These are phyloP conservation scores for Ichthyophonus hoferi DNA, from an alignment of 208 protist species.

Conservation along the genomic window DNA sequence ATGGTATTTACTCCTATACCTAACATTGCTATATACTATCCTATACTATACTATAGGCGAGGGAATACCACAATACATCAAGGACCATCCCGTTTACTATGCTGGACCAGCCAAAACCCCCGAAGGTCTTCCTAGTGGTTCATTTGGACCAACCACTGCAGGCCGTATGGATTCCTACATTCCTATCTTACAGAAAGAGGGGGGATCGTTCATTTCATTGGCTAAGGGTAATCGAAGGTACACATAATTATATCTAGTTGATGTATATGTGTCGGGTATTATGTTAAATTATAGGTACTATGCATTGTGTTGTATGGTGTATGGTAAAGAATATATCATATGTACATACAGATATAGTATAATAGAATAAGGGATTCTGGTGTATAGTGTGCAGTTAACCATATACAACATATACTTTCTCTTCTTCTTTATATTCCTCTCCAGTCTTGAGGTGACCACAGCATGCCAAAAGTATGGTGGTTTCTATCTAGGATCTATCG, in stretches of 20 bases:
- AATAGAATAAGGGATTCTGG: no score
- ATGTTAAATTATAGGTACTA: no score
- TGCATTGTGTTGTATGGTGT: no score
- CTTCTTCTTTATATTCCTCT: no score
- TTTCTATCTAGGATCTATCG: conserved; percentile 92
- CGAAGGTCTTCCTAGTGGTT: conserved; percentile 82
- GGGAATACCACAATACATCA: conserved; percentile 82
- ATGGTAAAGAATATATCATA: no score
- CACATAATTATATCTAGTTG: neutral
- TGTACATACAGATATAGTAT: no score
- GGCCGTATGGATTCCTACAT: conserved; percentile 91
- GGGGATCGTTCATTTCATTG: conserved; percentile 81
- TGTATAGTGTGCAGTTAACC: no score
- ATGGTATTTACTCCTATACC: no score
- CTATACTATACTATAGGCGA: no score
- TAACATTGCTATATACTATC: no score
- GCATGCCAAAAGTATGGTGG: conserved; percentile 87
- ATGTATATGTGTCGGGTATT: no score
- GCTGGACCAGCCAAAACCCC: conserved; percentile 91
- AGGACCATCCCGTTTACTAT: conserved; percentile 89
- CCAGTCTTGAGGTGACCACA: conserved; percentile 63
- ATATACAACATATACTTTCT: no score
- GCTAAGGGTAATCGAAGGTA: conserved; percentile 86
- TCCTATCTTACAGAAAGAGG: conserved; percentile 78
- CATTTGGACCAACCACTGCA: conserved; percentile 91